Evolutionary conservation across 352 stramenopile species (phyloP).

Genomic region (Pythium sukuiense): DNA sequence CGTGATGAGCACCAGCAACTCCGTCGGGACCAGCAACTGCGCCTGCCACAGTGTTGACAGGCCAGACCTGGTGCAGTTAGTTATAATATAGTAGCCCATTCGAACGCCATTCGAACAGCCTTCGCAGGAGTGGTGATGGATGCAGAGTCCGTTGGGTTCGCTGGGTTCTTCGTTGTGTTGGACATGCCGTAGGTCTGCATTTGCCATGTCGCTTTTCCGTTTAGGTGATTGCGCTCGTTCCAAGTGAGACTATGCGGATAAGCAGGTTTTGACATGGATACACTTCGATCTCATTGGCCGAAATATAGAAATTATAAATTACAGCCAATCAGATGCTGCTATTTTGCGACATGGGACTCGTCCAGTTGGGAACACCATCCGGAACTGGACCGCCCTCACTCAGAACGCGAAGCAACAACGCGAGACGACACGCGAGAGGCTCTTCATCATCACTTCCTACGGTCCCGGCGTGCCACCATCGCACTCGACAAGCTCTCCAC

Average conservation of each 20-base stretch:
- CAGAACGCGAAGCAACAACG: conserved; percentile 22
- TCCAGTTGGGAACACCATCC: conserved; percentile 6
- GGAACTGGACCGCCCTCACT: conserved; percentile 20
- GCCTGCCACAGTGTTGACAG: background rate
- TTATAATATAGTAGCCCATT: no score
- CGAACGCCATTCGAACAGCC: no score
- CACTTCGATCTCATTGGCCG: conserved; percentile 15
- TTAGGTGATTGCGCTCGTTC: conserved; percentile 7
- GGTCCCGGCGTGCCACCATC: background rate
- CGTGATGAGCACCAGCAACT: conserved; percentile 21
- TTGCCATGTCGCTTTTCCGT: background rate
- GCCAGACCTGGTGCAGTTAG: no score
- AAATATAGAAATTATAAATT: background rate
- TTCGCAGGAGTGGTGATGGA: background rate
- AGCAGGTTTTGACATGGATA: conserved; percentile 20
- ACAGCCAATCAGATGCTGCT: conserved; percentile 2
- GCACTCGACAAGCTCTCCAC: background rate
- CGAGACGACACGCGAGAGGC: background rate
- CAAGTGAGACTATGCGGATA: conserved; percentile 17
- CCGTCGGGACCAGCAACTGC: conserved; percentile 2
- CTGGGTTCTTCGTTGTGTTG: background rate
- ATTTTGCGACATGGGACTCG: conserved; percentile 19
- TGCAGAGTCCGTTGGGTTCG: background rate
- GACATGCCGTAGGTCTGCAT: background rate
- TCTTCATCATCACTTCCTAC: conserved; percentile 1